A percentile compares a stretch with the other conserved stretches of the same genome.
Evolutionary conservation across 768 basidiomycete species (phyloP).

Genomic region (Asterophora parasitica): DNA sequence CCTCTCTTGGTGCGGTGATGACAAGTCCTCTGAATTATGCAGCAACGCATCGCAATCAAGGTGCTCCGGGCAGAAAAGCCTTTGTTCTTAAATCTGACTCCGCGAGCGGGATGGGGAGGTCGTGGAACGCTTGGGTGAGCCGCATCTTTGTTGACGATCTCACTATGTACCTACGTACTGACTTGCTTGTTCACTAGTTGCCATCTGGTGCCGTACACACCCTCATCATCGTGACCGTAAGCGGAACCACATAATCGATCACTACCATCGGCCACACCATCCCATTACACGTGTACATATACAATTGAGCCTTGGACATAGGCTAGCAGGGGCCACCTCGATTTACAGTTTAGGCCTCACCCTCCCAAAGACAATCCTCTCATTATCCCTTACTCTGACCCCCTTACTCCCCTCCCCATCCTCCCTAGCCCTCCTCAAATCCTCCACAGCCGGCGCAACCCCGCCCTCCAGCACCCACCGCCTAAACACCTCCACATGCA

Average conservation of each 20-base stretch:
- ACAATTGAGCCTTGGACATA: not conserved
- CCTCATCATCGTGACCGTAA: slow-evolving; percentile 12
- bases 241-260: not conserved
- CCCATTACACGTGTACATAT: too few relatives aligned
- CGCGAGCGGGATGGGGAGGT: slow-evolving; percentile 81
- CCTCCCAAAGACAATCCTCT: slow-evolving; percentile 31
- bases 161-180: slow-evolving; percentile 2
- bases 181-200: slow-evolving; percentile 35
- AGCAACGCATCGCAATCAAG: slow-evolving; percentile 58
- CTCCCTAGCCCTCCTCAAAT: slow-evolving; percentile 27
- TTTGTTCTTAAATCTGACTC: slow-evolving; percentile 54
- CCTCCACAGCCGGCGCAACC: slow-evolving; percentile 32
- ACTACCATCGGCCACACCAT: too few relatives aligned
- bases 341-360: slow-evolving; percentile 21
- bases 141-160: not conserved
- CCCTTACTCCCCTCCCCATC: not conserved
- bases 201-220: slow-evolving; percentile 53
- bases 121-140: slow-evolving; percentile 78
- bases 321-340: too few relatives aligned
- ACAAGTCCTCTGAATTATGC: not conserved
- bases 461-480: slow-evolving; percentile 48
- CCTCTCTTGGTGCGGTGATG: not conserved
- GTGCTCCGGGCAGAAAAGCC: slow-evolving; percentile 47
- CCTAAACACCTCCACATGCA: slow-evolving; percentile 48
- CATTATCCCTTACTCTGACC: slow-evolving; percentile 21